Evolutionary conservation across 352 stramenopile species (phyloP), one percentile per base, ranked within the genome.

Genomic region (Elongisporangium anandrum): DNA sequence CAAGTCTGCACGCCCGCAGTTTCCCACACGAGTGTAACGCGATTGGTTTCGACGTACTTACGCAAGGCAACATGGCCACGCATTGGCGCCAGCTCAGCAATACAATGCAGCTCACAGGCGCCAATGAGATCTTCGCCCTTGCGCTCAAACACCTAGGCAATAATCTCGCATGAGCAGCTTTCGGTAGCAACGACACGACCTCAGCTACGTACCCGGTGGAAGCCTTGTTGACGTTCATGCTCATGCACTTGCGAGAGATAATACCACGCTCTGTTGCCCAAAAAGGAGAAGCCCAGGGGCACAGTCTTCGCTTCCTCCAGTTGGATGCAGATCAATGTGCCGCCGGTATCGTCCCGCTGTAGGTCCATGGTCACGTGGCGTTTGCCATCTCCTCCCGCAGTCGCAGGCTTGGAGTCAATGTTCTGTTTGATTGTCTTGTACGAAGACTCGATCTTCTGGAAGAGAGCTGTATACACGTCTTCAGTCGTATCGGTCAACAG

Each of bases 21-120:
- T 54, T 84, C 73, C 76, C 76, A 86, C 16, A 80, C 65, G 52
- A 75, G 81, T 17, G 69, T 80, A 17, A 84, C 58, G n/a, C 77
- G 70, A 22, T 79, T 63, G n/a, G 65, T 57, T 47, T 86, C 76
- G 17, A 71, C 54, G 51, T 73, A 86, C 12, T 69, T 58, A 12
- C 72, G 71, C 54, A 86, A 61, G 1, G 76, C 76, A 7, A 84
- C 65, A 48, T 86, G 68, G 12, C 64, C 69, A 6, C 70, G 60
- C 15, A 76, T 55, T 56, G 73, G 69, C 20, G 65, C 66, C 3
- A 69, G 47, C 0, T 72, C 73, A 2, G 60, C 60, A 2, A 63
- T 59, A 57, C 70, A 73, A 15, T 61, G 66, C 23, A 81, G 59
- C 24, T 69, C 74, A 59, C 71, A 80, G 9, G 78, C 66, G 0